Percentiles rank a stretch among this genome's conserved stretches.
Conservation (phyloP, 306 rosid species). For the Erythrophleum fordii region DNA sequence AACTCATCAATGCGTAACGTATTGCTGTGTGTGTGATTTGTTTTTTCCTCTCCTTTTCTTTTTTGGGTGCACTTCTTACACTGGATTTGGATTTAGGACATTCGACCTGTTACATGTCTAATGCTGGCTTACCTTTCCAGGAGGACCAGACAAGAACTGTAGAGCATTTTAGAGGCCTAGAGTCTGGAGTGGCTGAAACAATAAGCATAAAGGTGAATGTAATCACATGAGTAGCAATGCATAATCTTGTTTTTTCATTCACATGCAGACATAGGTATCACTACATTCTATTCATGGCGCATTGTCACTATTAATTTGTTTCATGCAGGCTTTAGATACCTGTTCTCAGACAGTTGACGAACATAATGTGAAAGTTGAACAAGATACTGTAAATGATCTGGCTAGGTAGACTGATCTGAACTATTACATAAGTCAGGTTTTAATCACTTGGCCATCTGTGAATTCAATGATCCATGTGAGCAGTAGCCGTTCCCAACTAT, state of each 20-base stretch:
- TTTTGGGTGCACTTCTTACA: background rate
- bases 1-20: background rate
- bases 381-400: conserved; percentile 56
- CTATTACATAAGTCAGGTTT: conserved; percentile 15
- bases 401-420: conserved; percentile 51
- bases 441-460: conserved; percentile 28
- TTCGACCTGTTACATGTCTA: background rate
- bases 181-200: conserved; percentile 58
- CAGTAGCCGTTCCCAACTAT: conserved; percentile 33
- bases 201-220: conserved; percentile 59
- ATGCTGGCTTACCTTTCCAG: conserved; percentile 37
- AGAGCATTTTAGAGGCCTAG: conserved; percentile 54
- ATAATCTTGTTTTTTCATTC: conserved; percentile 1
- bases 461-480: conserved; percentile 23
- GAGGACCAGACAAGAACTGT: conserved; percentile 57
- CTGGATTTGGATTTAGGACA: conserved; percentile 8
- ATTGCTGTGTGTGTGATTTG: background rate
- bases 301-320: background rate
- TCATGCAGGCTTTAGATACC: conserved; percentile 69
- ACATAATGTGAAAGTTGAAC: conserved; percentile 65
- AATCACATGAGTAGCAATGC: conserved; percentile 12
- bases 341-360: conserved; percentile 56
- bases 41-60: background rate
- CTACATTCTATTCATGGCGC: conserved; percentile 1
- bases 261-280: background rate